Conservation (phyloP, 2,329 filamentous ascomycete genomes). For the Bipolaris gigantea region DNA sequence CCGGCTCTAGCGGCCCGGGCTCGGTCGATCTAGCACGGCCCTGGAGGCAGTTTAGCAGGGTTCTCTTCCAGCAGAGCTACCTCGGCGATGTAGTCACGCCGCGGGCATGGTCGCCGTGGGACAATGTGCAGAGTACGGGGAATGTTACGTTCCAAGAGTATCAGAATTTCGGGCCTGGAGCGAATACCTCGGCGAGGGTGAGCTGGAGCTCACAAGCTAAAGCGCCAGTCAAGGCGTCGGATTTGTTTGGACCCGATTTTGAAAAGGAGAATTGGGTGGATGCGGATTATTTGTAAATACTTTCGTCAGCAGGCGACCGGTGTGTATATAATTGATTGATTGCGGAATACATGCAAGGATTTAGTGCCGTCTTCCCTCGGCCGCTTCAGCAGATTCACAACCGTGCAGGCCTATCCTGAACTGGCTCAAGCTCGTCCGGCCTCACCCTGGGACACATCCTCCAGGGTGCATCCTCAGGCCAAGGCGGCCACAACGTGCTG, state of each 20-base stretch:
- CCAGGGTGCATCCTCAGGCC: slow-evolving; percentile 8
- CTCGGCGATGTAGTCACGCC: slow-evolving; percentile 59
- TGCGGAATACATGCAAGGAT: background rate
- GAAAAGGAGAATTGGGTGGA: slow-evolving; percentile 25
- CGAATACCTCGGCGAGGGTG: slow-evolving; percentile 1
- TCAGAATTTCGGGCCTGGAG: slow-evolving; percentile 23
- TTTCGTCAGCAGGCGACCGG: too few species aligned
- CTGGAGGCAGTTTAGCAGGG: slow-evolving; percentile 53
- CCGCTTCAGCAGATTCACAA: too few species aligned
- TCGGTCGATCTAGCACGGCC: slow-evolving; percentile 54
- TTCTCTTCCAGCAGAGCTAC: slow-evolving; percentile 53
- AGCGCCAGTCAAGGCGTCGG: slow-evolving; percentile 7
- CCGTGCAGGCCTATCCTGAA: too few species aligned
- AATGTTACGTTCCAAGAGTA: slow-evolving; percentile 22
- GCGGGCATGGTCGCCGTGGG: slow-evolving; percentile 55
- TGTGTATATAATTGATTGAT: background rate
- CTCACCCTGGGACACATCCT: background rate
- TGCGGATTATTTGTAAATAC: slow-evolving; percentile 8
- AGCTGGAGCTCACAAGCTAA: slow-evolving; percentile 14
- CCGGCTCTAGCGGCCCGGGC: slow-evolving; percentile 39
- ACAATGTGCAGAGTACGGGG: slow-evolving; percentile 17
- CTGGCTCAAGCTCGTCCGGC: background rate
- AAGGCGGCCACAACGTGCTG: slow-evolving; percentile 6
- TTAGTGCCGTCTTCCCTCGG: background rate
- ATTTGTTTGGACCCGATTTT: slow-evolving; percentile 17